Evolutionary conservation across 73 alveolate genomes (phyloP).

Genomic region (Halteria grandinella): DNA sequence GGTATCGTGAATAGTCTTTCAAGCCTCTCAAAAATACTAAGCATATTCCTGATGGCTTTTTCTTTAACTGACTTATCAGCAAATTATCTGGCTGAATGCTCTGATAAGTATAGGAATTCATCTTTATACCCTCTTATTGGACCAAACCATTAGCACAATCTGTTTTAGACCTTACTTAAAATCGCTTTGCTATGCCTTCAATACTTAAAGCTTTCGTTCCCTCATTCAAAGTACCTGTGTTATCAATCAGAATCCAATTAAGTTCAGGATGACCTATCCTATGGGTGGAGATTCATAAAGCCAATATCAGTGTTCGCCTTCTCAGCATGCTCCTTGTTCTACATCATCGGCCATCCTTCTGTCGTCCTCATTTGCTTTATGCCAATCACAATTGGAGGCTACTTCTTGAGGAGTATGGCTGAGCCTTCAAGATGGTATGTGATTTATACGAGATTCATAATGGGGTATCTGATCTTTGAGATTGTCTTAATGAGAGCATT

Average conservation of each 20-base stretch:
- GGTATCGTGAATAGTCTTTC: no score
- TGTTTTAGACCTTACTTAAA: no score
- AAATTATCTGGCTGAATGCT: no score
- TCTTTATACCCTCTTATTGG: no score
- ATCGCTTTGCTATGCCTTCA: background rate
- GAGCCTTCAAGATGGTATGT: background rate
- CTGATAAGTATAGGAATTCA: no score
- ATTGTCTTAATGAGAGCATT: background rate
- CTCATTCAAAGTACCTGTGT: no score
- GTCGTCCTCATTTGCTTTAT: conserved; percentile 2
- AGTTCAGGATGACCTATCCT: no score
- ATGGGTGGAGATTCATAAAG: conserved; percentile 13
- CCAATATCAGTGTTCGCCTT: conserved; percentile 34
- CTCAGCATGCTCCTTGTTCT: background rate
- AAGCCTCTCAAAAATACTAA: no score
- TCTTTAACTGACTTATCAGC: no score
- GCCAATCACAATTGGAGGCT: conserved; percentile 18
- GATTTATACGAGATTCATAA: background rate
- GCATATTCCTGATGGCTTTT: no score
- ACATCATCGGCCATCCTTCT: conserved; percentile 25
- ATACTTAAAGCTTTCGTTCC: conserved; percentile 6
- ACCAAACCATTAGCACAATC: no score
- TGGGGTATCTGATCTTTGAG: background rate
- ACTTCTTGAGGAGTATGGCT: conserved; percentile 1
- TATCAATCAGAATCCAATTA: no score